Base-by-base conservation (phyloP, 2,329 filamentous ascomycete species). In the Didymella glomerata region DNA sequence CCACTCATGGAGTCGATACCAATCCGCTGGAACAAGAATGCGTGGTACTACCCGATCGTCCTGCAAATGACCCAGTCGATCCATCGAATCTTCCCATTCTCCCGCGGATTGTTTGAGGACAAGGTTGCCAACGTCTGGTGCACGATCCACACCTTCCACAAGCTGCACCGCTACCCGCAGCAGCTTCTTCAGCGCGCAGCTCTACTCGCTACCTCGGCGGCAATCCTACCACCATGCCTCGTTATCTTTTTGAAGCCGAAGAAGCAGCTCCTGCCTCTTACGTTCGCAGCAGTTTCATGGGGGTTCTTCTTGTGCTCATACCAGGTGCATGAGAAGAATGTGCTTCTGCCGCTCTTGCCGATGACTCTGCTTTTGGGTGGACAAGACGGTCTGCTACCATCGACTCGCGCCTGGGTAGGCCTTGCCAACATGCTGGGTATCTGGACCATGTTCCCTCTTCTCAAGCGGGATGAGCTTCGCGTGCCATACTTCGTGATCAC, bases 71-170 rank as follows among this genome's bases (percentile, higher is more conserved):
- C 89, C 0, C 96, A 99, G 77, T 86, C 93, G 68, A 79, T 97
- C 11, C 92, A 97, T 75, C 90, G 95, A n/a, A 86, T 98, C 57
- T 98, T 99, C 70, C 95, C 96, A 0, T 97, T 99, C 73, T 88
- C 93, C 1, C 88, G 95, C n/a, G 95, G 95, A 3, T 81, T 99
- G 7, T 99, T 98, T 71, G 96, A 99, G 79, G 95, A 98, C 81
- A 99, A 99, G 78, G 96, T 99, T 20, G 95, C 95, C 71, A 99
- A 99, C 75, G 90, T 97, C 71, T 99, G 95, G 95, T 99, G 95
- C 75, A 90, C 93, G 4, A 83, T 94, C 55, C 96, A 98, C 74
- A 90, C 95, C 0, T 84, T 96, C 54, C 84, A 97, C 80, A 99
- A 99, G 79, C 86, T 99, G 36, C 86, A 90, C 62, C 81, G 86